Base-by-base conservation (phyloP, 2,329 filamentous ascomycete genomes). In the Aspergillus caelatus region DNA sequence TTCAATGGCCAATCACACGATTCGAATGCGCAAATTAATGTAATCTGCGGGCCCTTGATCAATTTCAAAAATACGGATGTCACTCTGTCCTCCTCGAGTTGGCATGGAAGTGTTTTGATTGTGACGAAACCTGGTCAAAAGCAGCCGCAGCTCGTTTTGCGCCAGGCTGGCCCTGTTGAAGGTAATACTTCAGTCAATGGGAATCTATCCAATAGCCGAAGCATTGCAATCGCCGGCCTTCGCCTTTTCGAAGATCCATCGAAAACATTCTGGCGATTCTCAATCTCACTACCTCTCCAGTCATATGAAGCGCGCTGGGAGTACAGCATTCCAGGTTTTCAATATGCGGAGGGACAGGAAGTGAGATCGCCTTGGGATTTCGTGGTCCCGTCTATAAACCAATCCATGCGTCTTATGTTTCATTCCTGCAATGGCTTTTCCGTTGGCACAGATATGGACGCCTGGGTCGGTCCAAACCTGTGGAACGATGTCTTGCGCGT, bases 71-170 rank as follows among this genome's bases (percentile, higher is more conserved):
- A 78, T 78, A 75, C 82, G 82, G 71, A 76, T 60, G 70, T 76
- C 55, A 68, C 76, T 45, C 65, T 66, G 12, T 65, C 72, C 30
- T 67, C 74, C 1, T 68, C 76, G 12, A 70, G 72, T 54, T 98
- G 94, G 94, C 83, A 91, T 71, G 94, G 94, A 62, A 96, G 93
- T 75, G 91, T 96, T 9, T 81, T 97, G 70, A 81, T 97, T 57
- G 93, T 97, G 58, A 91, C 90, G 19, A 88, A 85, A 58, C 91
- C 93, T 5, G 91, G 91, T 28, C 88, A 86, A 72, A 81, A 82
- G 23, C 85, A 87, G 65, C 84, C 85, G 1, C 80, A 85, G 66
- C 88, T 96, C 46, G 82, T 83, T 30, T 77, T 80, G 67, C 75
- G 75, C 63, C 72, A 75, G 43, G 62, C 70, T 8, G 78, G 77